phyloP scores from a whole-genome alignment of 495 filamentous ascomycete genomes.

The Apodospora peruviana region DNA sequence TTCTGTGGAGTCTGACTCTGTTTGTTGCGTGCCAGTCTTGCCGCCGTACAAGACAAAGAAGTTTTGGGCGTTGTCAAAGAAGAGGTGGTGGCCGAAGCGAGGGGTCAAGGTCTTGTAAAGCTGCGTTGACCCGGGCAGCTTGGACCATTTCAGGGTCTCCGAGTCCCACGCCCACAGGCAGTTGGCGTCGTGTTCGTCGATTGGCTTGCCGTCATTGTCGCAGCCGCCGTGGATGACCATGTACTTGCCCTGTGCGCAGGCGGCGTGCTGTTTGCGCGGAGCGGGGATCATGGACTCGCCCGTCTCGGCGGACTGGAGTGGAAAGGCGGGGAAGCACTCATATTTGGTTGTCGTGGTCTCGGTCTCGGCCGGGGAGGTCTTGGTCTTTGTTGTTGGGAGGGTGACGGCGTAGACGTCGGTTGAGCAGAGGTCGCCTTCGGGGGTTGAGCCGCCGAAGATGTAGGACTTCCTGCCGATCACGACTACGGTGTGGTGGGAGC shows the following conservation, averaged over 20 bases:
- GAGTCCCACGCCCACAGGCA: slow-evolving; percentile 45
- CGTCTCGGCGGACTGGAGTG: slow-evolving; percentile 22
- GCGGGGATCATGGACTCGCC: slow-evolving; percentile 33
- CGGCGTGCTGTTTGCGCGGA: slow-evolving; percentile 36
- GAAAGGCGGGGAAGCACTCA: slow-evolving; percentile 15
- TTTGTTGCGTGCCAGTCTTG: slow-evolving; percentile 4
- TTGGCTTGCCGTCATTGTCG: slow-evolving; percentile 22
- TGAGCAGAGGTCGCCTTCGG: slow-evolving; percentile 32
- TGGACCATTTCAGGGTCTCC: slow-evolving; percentile 30
- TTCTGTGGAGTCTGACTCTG: slow-evolving; percentile 1
- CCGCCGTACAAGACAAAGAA: slow-evolving; percentile 43
- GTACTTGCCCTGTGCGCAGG: slow-evolving; percentile 29
- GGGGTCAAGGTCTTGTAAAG: slow-evolving; percentile 13
- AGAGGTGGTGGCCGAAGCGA: slow-evolving; percentile 20
- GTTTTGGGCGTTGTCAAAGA: slow-evolving; percentile 15
- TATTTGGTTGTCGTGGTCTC: slow-evolving; percentile 13
- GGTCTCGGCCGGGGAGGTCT: background rate
- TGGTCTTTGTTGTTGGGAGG: slow-evolving; percentile 24
- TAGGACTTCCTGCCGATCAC: slow-evolving; percentile 42
- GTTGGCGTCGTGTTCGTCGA: slow-evolving; percentile 38
- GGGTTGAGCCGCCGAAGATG: slow-evolving; percentile 46
- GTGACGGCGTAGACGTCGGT: slow-evolving; percentile 42
- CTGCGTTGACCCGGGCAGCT: slow-evolving; percentile 15
- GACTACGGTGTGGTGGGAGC: slow-evolving; percentile 43
- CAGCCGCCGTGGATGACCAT: slow-evolving; percentile 44